Evolutionary conservation across 2,329 filamentous ascomycete species (phyloP), one percentile per base, ranked within the genome.

Genomic region (Cytospora mali): DNA sequence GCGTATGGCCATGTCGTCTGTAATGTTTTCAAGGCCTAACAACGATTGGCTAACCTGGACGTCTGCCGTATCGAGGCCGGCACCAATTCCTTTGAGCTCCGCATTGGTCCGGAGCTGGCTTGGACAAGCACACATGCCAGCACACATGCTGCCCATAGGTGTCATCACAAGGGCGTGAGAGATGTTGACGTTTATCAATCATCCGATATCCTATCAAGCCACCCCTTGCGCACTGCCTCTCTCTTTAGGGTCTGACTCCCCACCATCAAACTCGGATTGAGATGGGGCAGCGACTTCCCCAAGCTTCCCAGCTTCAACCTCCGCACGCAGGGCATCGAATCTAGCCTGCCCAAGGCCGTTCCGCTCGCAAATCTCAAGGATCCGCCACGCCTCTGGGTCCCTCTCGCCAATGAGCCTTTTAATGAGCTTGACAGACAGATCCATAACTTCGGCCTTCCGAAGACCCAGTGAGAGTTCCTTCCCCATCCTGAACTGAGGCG

Each of bases 351-450:
- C 64, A 18, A 65, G 56, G 25, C 64, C 64, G 27, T 63, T 46
- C n/a, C 50, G 31, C 49, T 39, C 49, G 57, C 64, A 65, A 11
- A 61, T 63, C 4, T 57, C 49, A 35, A 65, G 53, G 28, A 65
- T 63, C 13, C 56, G 64, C 64, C 64, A 65, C 11, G 64, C 64
- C 49, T 65, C 64, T 14, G 57, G 56, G 39, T 65, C 70, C 13
- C 61, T 51, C 50, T 63, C 64, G n/a, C 35, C 39, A 16, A 65
- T 60, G 28, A 65, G 57, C 33, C 64, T 52, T 49, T 54, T 61
- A 53, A 65, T 48, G 50, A 65, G 64, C 56, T 58, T 52, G 39
- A 65, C 64, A 11, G 64, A 60, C 27, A 65, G 21, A 11, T 63
- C 50, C 64, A 65, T 61, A 52, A 61, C 55, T 11, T 62, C 61